Base-by-base conservation (phyloP, 2,329 filamentous ascomycete species). In the Fusarium nematophilum region DNA sequence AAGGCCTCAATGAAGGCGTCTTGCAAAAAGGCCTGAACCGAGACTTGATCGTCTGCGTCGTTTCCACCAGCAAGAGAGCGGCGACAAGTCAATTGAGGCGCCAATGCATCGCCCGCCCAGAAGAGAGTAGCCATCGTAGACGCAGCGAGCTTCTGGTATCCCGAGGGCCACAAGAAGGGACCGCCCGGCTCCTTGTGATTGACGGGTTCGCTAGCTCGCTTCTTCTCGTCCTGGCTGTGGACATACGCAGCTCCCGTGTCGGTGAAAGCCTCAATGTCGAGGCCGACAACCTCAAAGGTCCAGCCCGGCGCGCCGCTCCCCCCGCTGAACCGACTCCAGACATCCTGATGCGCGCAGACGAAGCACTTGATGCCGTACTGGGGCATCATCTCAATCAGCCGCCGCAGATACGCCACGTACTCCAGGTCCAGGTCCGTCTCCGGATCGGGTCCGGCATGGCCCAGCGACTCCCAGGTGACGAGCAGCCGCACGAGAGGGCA, bases 391-490 rank as follows among this genome's bases (percentile, higher is more conserved):
- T 73, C 68, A 4, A 79, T 59, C 14, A 79, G 70, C 18, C 66
- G 58, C 9, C 71, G 69, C 9, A 79, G 64, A 47, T 78, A 79
- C 4, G 58, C 68, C 8, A 79, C 73, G 46, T 79, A 79, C 50
- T 76, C 75, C 6, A 73, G 48, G 51, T 79, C 76, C 4, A 73
- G 58, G 51, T 77, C 69, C n/a, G 59, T 65, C 31, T 53, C 49
- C 4, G 72, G 70, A 46, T 73, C 65, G 9, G 73, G 72, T 0
- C 73, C 72, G 1, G 65, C 54, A 42, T 75, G 73, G 3, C 70
- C 76, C 7, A 79, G 64, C 6, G 77, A 73, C 53, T 79, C 76
- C 76, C 76, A 79, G 4, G 75, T 76, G n/a, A 79, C 75, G 10
- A 79, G 74, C 46, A 79, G 68, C 21, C 76, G 71, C 10, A 78